These are phyloP conservation scores for Beta macrorhiza DNA, from an alignment of 179 eudicot genomes.

Conservation along the genomic window DNA sequence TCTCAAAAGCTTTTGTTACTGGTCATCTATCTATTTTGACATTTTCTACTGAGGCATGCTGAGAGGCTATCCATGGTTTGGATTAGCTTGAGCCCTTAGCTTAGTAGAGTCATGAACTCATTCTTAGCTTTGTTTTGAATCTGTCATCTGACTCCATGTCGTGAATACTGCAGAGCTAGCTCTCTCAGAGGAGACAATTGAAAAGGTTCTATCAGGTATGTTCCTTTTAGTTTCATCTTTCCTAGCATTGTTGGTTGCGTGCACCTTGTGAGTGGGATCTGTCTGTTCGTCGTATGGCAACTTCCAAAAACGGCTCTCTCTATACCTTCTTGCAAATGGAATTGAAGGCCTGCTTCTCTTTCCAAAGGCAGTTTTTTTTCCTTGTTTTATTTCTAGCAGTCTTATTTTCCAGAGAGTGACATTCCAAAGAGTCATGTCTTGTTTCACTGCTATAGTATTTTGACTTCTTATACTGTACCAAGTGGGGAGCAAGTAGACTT, in stretches of 20 bases:
- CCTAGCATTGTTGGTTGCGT: background rate
- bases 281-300: background rate
- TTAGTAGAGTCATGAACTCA: background rate
- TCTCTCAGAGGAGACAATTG: constrained; percentile 75
- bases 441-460: background rate
- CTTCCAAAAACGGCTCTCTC: background rate
- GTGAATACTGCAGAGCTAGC: constrained; percentile 41
- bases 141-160: background rate
- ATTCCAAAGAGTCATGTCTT: too few relatives aligned
- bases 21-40: background rate
- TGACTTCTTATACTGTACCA: background rate
- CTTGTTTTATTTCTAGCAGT: background rate
- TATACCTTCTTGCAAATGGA: background rate
- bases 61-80: background rate
- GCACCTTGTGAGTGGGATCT: background rate
- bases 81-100: background rate
- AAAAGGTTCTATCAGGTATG: constrained; percentile 74
- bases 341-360: background rate
- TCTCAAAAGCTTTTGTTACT: background rate
- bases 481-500: background rate
- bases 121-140: background rate
- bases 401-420: too few relatives aligned
- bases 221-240: background rate
- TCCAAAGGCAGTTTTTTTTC: background rate
- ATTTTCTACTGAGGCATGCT: background rate